phyloP scores from a whole-genome alignment of 805 yeast genomes.

The Yamadazyma endophytica region DNA sequence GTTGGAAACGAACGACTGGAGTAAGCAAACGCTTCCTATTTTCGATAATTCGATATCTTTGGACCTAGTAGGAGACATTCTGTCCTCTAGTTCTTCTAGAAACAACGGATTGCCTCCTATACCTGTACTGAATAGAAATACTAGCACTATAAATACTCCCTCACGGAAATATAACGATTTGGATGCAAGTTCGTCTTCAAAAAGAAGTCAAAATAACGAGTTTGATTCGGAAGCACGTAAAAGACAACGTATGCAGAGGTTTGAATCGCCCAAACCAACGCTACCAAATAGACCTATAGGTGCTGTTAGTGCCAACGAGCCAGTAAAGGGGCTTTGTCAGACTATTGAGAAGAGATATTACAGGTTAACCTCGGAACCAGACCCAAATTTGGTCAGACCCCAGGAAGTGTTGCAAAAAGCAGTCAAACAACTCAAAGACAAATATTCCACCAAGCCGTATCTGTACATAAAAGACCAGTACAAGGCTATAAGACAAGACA shows the following conservation, averaged over 20 bases:
- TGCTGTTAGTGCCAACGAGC: conserved; percentile 13
- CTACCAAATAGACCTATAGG: conserved; percentile 2
- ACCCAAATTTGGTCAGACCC: conserved; percentile 81
- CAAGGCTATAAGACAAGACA: conserved; percentile 88
- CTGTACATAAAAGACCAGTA: conserved; percentile 83
- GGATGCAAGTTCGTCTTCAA: too few species aligned
- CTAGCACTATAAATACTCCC: too few species aligned
- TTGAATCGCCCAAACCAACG: conserved; percentile 25
- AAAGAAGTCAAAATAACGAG: conserved; percentile 6
- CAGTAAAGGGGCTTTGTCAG: conserved; percentile 58
- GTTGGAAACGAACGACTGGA: conserved; percentile 54
- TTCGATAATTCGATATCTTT: too few species aligned
- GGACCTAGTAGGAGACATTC: too few species aligned
- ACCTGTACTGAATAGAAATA: too few species aligned
- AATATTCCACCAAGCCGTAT: conserved; percentile 49
- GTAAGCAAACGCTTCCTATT: conserved; percentile 45
- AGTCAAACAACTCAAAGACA: conserved; percentile 47
- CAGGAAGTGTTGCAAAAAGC: conserved; percentile 55
- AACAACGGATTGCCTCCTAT: too few species aligned
- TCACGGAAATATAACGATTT: too few species aligned
- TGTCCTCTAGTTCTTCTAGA: too few species aligned
- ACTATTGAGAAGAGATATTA: conserved; percentile 73
- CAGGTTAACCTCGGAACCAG: conserved; percentile 87
- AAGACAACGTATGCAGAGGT: conserved; percentile 45
- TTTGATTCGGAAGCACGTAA: conserved; percentile 32